Percentiles rank a stretch among this genome's conserved stretches.
phyloP scores from a whole-genome alignment of 257 asterid genomes.

The Capsicum chinense region DNA sequence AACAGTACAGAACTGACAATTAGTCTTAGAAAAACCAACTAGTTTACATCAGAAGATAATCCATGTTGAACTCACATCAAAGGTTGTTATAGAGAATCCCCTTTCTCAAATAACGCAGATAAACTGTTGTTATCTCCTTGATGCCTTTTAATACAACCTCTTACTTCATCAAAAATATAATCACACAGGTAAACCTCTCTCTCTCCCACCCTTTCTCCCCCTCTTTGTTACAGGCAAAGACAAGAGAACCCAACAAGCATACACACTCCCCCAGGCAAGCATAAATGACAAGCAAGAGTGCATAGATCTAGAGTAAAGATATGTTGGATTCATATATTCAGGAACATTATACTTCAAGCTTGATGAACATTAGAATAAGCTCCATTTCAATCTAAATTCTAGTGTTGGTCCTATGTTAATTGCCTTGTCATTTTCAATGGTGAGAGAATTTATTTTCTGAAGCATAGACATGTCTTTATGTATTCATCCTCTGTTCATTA shows the following conservation, averaged over 20 bases:
- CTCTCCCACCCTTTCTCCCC: background rate
- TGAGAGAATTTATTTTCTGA: background rate
- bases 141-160: too few relatives aligned
- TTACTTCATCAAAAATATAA: too few relatives aligned
- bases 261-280: background rate
- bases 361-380: background rate
- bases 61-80: slow-evolving; percentile 13
- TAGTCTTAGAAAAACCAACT: background rate
- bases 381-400: background rate
- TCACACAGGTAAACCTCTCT: slow-evolving; percentile 5
- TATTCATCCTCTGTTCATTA: background rate
- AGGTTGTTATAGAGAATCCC: background rate
- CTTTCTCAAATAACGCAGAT: background rate
- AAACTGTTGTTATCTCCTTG: background rate
- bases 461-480: background rate
- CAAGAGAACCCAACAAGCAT: background rate
- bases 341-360: slow-evolving; percentile 2
- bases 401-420: background rate
- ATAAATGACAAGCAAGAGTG: background rate
- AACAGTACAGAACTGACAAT: background rate
- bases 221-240: background rate
- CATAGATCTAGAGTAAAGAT: slow-evolving; percentile 4
- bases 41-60: slow-evolving; percentile 5
- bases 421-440: slow-evolving; percentile 4
- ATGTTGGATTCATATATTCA: background rate